Evolutionary conservation across 163 green algal genomes (phyloP).

Genomic region (Prototheca cutis): DNA sequence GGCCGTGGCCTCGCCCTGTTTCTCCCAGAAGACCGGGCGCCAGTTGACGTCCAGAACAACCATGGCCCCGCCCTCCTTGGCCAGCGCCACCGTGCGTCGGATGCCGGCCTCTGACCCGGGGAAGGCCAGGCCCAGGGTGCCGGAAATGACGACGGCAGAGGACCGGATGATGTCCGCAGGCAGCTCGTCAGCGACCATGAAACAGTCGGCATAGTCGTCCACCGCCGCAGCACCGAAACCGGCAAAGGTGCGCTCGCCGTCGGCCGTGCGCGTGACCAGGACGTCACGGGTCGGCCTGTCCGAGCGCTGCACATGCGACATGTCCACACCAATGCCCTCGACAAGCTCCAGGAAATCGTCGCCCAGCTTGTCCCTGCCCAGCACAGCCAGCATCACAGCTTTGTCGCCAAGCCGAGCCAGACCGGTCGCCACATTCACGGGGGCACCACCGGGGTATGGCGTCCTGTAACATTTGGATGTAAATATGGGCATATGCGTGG

Average conservation of each 20-base stretch:
- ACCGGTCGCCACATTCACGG: conserved; percentile 71
- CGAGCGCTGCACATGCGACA: conserved; percentile 41
- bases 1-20: conserved; percentile 11
- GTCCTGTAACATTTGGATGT: conserved; percentile 31
- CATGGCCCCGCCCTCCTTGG: conserved; percentile 16
- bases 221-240: conserved; percentile 52
- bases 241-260: conserved; percentile 71
- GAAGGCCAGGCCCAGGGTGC: conserved; percentile 73
- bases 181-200: conserved; percentile 48
- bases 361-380: conserved; percentile 65
- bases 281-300: conserved; percentile 68
- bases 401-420: conserved; percentile 48
- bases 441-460: conserved; percentile 70
- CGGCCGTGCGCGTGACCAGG: conserved; percentile 55
- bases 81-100: conserved; percentile 36
- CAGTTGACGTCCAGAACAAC: conserved; percentile 88
- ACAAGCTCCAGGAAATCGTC: conserved; percentile 61
- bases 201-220: conserved; percentile 65
- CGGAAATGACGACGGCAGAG: conserved; percentile 58
- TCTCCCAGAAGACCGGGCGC: conserved; percentile 73
- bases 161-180: conserved; percentile 53
- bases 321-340: conserved; percentile 52
- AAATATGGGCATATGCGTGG: neutral
- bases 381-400: conserved; percentile 51
- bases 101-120: conserved; percentile 48